Conservation (phyloP, 2,329 filamentous ascomycete genomes). For the Nannizziopsis arthrosporioides region DNA sequence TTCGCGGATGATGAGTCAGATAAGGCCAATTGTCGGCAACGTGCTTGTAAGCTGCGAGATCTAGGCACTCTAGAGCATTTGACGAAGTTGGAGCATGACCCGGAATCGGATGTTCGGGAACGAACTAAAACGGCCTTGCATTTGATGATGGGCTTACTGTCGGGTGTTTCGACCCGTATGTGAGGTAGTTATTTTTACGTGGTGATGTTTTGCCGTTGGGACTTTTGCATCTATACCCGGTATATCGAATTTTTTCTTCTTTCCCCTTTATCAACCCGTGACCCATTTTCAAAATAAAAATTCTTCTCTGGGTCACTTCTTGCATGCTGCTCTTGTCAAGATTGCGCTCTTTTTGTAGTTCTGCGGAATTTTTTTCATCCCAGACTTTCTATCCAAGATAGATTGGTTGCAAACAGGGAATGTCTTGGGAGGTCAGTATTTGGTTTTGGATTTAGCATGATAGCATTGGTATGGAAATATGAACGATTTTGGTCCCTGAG, state of each 20-base stretch:
- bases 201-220: no score
- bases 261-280: neutral
- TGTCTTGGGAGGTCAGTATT: neutral
- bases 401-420: neutral
- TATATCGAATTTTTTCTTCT: neutral
- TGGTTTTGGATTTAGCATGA: neutral
- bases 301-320: neutral
- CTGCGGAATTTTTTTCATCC: neutral
- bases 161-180: neutral
- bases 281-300: no score
- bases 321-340: neutral
- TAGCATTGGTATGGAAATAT: neutral
- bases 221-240: neutral
- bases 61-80: conserved; percentile 61
- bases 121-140: conserved; percentile 67
- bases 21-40: conserved; percentile 49
- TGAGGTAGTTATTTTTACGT: no score
- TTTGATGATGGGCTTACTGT: conserved; percentile 42
- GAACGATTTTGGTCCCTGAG: neutral
- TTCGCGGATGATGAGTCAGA: conserved; percentile 68
- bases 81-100: conserved; percentile 52
- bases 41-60: conserved; percentile 57
- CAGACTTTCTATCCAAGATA: neutral
- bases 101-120: conserved; percentile 71
- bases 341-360: neutral